Base-by-base conservation (phyloP, 495 filamentous ascomycete genomes). In the Rusavskia elegans region DNA sequence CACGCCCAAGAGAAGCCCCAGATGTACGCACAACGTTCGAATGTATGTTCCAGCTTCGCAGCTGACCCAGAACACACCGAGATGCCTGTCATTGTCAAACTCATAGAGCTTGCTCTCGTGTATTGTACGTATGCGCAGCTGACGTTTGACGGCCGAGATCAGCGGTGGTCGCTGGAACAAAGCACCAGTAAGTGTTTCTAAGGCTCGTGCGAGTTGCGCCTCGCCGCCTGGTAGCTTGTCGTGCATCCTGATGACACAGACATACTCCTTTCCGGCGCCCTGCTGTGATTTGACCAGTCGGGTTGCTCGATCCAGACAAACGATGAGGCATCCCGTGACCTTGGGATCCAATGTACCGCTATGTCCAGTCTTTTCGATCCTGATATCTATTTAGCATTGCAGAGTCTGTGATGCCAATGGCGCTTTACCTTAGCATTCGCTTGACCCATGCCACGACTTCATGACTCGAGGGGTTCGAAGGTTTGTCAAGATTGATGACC, bases 371-470 rank as follows among this genome's bases (percentile, higher is more conserved):
- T 97, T 95, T 63, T 97, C 89, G 51, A 87, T 82, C 65, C 89
- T 92, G 57, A 20, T 37, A 25, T 48, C 67, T 42, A 68, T 64
- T 57, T 45, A 53, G 50, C 17, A 4, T 30, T n/a, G 4, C 20
- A 21, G 37, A 17, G 37, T 20, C 11, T 20, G 36, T 27, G 38
- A 7, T 32, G 10, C 14, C 11, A 50, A 39, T 50, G 20, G 14
- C 20, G 20, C 11, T 25, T 1, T 52, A 93, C 87, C 86, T 83
- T 44, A 98, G 73, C 58, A 97, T 95, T 52, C 89, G 80, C 81
- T 98, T 98, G 54, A 96, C 82, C 93, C 92, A 98, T 51, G 92
- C 88, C 60, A 98, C 92, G 40, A 97, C 93, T 68, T 98, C 92
- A 73, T 98, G 92, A 61, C 85, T 92, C 52, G 87, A 95, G 19